These are phyloP conservation scores for Didymella lethalis DNA, from an alignment of 2,329 filamentous ascomycete species.

Conservation along the genomic window DNA sequence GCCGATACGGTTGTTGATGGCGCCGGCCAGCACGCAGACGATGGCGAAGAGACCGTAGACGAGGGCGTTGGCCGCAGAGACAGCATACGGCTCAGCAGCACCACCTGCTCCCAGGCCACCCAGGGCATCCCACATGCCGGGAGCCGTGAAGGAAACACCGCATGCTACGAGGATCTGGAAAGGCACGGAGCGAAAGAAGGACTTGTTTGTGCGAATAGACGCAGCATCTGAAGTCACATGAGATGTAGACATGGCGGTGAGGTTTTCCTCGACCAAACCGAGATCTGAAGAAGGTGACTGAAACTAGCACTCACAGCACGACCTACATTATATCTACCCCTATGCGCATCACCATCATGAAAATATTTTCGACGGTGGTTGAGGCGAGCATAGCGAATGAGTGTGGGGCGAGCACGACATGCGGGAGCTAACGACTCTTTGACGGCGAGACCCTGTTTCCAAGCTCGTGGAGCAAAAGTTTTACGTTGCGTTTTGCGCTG, in stretches of 20 bases:
- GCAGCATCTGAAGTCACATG: slow-evolving; percentile 16
- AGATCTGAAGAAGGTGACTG: not conserved
- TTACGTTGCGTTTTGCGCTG: slow-evolving; percentile 11
- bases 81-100: slow-evolving; percentile 45
- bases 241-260: slow-evolving; percentile 11
- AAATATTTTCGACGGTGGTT: slow-evolving; percentile 29
- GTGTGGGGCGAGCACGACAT: slow-evolving; percentile 38
- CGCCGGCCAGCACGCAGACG: slow-evolving; percentile 45
- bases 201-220: slow-evolving; percentile 29
- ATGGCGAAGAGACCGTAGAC: slow-evolving; percentile 46
- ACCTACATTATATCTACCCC: slow-evolving; percentile 16
- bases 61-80: slow-evolving; percentile 45
- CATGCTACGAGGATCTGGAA: slow-evolving; percentile 47
- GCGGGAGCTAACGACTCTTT: slow-evolving; percentile 20
- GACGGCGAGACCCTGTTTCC: slow-evolving; percentile 10
- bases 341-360: slow-evolving; percentile 3
- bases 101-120: slow-evolving; percentile 46
- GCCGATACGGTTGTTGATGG: slow-evolving; percentile 51
- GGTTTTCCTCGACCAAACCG: slow-evolving; percentile 8
- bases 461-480: slow-evolving; percentile 6
- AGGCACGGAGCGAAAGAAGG: slow-evolving; percentile 43
- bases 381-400: slow-evolving; percentile 20
- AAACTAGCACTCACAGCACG: not conserved
- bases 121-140: slow-evolving; percentile 49
- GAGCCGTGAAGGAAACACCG: slow-evolving; percentile 46